These are phyloP conservation scores for Pholiota conissans DNA, from an alignment of 768 basidiomycete genomes.

Conservation along the genomic window DNA sequence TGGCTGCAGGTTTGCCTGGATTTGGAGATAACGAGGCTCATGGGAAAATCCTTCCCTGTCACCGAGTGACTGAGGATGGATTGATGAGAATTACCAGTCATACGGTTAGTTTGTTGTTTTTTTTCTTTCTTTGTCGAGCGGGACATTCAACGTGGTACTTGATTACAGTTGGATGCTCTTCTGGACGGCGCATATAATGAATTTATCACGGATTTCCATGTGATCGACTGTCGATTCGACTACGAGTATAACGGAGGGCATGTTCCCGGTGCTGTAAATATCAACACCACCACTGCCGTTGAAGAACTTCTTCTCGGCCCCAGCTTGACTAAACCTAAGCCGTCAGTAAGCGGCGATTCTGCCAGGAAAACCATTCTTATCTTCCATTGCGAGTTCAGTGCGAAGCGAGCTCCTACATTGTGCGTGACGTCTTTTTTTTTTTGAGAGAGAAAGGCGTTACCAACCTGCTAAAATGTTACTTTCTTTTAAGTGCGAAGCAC, in stretches of 20 bases:
- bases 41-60: conserved; percentile 93
- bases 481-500: conserved; percentile 97
- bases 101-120: conserved; percentile 63
- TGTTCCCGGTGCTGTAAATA: conserved; percentile 87
- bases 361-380: conserved; percentile 81
- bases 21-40: conserved; percentile 92
- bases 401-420: conserved; percentile 95
- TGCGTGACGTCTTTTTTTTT: conserved; percentile 48
- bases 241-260: conserved; percentile 97
- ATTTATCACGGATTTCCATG: conserved; percentile 65
- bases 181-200: conserved; percentile 72
- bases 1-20: conserved; percentile 69
- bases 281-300: conserved; percentile 77
- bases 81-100: conserved; percentile 82
- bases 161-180: conserved; percentile 68
- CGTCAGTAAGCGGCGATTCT: conserved; percentile 73
- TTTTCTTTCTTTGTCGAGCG: conserved; percentile 5
- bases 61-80: conserved; percentile 92
- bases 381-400: conserved; percentile 98
- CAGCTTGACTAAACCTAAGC: conserved; percentile 53
- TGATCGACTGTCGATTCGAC: conserved; percentile 97
- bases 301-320: conserved; percentile 78
- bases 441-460: no score
- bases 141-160: conserved; percentile 10
- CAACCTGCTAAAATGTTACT: no score